These are phyloP conservation scores for Kodamaea lidongshanica DNA, from an alignment of 805 yeast genomes.

Conservation along the genomic window DNA sequence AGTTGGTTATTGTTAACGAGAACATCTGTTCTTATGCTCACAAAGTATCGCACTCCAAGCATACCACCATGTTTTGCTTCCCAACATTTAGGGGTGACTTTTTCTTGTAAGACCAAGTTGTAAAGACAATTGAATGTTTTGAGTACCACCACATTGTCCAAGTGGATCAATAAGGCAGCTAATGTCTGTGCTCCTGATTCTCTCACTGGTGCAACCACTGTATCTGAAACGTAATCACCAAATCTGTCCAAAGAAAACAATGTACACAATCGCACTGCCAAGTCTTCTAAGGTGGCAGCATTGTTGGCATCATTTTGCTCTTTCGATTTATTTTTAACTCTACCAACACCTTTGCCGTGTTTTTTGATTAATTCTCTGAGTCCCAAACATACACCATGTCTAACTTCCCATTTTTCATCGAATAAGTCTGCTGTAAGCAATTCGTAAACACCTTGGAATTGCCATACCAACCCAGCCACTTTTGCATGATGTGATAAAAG, in stretches of 20 bases:
- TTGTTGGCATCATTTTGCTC: conserved; percentile 64
- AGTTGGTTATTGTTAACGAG: conserved; percentile 51
- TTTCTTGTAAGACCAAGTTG: conserved; percentile 62
- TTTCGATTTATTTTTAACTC: conserved; percentile 56
- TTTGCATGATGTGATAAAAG: conserved; percentile 64
- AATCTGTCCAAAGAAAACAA: conserved; percentile 89
- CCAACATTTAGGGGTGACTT: conserved; percentile 62
- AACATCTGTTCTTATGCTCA: conserved; percentile 80
- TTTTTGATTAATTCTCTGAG: conserved; percentile 75
- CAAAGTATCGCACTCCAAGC: conserved; percentile 87
- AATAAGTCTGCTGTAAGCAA: conserved; percentile 71
- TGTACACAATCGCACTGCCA: conserved; percentile 78
- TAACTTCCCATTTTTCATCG: conserved; percentile 83
- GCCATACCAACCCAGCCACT: conserved; percentile 80
- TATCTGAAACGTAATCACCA: conserved; percentile 95
- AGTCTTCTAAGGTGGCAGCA: conserved; percentile 70
- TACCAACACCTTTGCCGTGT: conserved; percentile 84
- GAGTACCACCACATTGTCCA: conserved; percentile 52
- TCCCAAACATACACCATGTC: conserved; percentile 95
- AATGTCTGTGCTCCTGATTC: conserved; percentile 94
- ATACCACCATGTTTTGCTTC: conserved; percentile 98
- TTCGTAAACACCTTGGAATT: conserved; percentile 88
- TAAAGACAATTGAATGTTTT: conserved; percentile 61
- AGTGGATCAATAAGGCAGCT: conserved; percentile 79
- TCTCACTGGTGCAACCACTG: conserved; percentile 96